Conservation (phyloP, 768 basidiomycete species). For the Psilocybe subaeruginosa region DNA sequence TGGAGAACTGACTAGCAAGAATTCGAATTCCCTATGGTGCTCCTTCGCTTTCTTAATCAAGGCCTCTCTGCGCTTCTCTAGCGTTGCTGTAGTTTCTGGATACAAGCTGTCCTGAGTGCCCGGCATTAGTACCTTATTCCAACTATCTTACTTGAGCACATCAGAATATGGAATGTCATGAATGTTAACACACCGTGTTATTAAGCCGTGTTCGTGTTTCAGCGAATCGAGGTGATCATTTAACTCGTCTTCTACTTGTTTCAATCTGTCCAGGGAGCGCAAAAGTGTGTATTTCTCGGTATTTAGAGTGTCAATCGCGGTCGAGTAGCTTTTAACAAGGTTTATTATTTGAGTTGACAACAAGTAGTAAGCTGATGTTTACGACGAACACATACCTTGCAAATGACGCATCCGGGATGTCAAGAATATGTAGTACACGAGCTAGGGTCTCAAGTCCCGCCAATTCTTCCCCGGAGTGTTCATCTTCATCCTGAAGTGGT, state of each 20-base stretch:
- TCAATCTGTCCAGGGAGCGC: constrained; percentile 35
- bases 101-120: constrained; percentile 20
- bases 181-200: constrained; percentile 36
- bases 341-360: too few relatives aligned
- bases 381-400: constrained; percentile 26
- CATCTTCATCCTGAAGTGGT: constrained; percentile 14
- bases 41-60: constrained; percentile 51
- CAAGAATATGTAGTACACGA: constrained; percentile 30
- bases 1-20: constrained; percentile 29
- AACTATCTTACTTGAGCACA: constrained; percentile 26
- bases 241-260: constrained; percentile 40
- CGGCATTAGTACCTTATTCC: constrained; percentile 32
- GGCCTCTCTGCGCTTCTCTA: constrained; percentile 44
- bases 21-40: constrained; percentile 43
- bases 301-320: constrained; percentile 37
- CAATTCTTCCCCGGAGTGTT: constrained; percentile 16
- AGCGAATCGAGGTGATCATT: constrained; percentile 32
- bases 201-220: constrained; percentile 37
- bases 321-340: constrained; percentile 34
- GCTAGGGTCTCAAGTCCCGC: constrained; percentile 27
- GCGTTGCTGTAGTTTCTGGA: constrained; percentile 28
- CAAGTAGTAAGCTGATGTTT: too few relatives aligned
- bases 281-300: constrained; percentile 31
- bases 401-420: constrained; percentile 38
- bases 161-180: background rate